phyloP scores from a whole-genome alignment of 2,329 filamentous ascomycete genomes.

The Septoria petroselini region DNA sequence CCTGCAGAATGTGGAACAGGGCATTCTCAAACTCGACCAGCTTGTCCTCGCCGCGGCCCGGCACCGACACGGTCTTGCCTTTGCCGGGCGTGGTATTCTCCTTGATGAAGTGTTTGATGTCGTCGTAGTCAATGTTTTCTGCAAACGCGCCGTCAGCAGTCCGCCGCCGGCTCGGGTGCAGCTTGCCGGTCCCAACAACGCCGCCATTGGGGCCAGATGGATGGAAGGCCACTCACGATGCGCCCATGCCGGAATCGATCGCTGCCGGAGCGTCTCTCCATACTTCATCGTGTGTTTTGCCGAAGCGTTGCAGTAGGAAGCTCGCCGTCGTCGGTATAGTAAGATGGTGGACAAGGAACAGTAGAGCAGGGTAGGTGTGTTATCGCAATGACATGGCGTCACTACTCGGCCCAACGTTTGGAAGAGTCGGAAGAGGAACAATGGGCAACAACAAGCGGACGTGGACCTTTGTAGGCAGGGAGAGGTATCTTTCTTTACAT shows the following conservation, averaged over 20 bases:
- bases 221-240: conserved; percentile 54
- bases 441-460: too few species aligned
- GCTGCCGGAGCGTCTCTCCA: conserved; percentile 67
- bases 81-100: conserved; percentile 69
- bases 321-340: neutral
- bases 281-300: conserved; percentile 61
- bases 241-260: conserved; percentile 79
- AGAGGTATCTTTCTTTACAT: too few species aligned
- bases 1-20: conserved; percentile 68
- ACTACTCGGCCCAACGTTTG: neutral
- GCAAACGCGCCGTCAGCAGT: conserved; percentile 19
- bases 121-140: conserved; percentile 90
- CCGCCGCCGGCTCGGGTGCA: conserved; percentile 6
- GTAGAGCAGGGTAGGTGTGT: neutral
- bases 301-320: neutral
- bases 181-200: conserved; percentile 12
- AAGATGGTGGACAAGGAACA: too few species aligned
- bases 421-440: neutral
- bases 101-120: conserved; percentile 81
- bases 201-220: conserved; percentile 4
- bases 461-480: neutral
- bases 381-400: conserved; percentile 14
- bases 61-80: conserved; percentile 69
- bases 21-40: conserved; percentile 64
- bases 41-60: conserved; percentile 57